Evolutionary conservation across 2,329 filamentous ascomycete genomes (phyloP).

Genomic region (Zasmidium citrigriseum): DNA sequence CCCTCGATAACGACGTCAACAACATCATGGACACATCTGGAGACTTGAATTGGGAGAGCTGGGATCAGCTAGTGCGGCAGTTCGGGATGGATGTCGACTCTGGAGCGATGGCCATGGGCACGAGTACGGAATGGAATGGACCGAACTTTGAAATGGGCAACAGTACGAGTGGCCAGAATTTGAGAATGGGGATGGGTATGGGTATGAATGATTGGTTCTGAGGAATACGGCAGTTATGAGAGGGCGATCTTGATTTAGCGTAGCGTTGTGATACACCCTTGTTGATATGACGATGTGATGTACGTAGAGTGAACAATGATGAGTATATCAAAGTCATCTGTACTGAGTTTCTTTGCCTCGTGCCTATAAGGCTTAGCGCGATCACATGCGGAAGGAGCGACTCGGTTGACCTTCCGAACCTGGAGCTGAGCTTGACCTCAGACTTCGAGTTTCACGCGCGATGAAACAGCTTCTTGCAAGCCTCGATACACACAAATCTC

Average conservation of each 20-base stretch:
- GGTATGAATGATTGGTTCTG: constrained; percentile 32
- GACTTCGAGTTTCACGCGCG: too few species aligned
- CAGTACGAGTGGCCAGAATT: constrained; percentile 20
- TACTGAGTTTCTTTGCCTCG: too few species aligned
- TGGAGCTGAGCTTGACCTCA: too few species aligned
- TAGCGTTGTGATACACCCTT: not conserved
- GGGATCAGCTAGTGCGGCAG: constrained; percentile 51
- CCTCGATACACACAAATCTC: too few species aligned
- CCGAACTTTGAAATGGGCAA: constrained; percentile 14
- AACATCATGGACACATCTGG: constrained; percentile 39
- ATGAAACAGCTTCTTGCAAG: too few species aligned
- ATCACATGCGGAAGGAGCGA: too few species aligned
- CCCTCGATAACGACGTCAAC: constrained; percentile 23
- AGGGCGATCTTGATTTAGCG: not conserved
- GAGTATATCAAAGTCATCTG: too few species aligned
- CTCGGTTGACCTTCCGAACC: too few species aligned
- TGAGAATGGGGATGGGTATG: constrained; percentile 32
- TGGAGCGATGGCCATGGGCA: constrained; percentile 8
- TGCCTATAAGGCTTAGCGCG: too few species aligned
- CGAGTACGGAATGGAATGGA: constrained; percentile 13
- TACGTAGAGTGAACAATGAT: too few species aligned
- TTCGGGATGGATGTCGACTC: constrained; percentile 46
- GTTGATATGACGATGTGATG: not conserved
- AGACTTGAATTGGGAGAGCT: constrained; percentile 50
- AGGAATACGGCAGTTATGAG: constrained; percentile 1